Evolutionary conservation across 805 yeast genomes (phyloP).

Genomic region (Jamesozyma hellenica): DNA sequence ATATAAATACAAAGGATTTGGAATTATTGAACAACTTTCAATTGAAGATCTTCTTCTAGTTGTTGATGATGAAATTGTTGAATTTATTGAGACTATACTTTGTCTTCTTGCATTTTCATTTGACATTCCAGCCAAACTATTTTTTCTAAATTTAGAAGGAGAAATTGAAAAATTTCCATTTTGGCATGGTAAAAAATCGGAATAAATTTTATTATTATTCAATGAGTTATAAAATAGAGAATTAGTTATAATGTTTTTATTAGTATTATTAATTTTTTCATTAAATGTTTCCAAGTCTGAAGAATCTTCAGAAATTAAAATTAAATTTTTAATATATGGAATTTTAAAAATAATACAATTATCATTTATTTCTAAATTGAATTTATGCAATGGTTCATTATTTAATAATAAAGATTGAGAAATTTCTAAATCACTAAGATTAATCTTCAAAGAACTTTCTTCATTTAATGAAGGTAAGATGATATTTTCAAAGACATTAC

Average conservation of each 20-base stretch:
- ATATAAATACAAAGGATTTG: neutral
- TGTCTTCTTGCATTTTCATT: slow-evolving; percentile 15
- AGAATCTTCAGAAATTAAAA: slow-evolving; percentile 1
- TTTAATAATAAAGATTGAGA: slow-evolving; percentile 6
- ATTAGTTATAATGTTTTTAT: too few relatives aligned
- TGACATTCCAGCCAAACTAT: slow-evolving; percentile 17
- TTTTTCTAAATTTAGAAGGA: slow-evolving; percentile 18
- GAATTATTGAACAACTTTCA: slow-evolving; percentile 4
- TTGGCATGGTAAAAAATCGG: neutral
- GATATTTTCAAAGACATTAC: slow-evolving; percentile 12
- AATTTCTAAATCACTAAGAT: slow-evolving; percentile 8
- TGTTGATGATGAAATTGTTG: neutral
- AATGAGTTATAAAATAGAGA: too few relatives aligned
- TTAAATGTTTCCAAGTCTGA: neutral
- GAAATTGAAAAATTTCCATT: slow-evolving; percentile 10
- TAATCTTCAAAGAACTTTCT: slow-evolving; percentile 5
- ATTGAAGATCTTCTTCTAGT: slow-evolving; percentile 11
- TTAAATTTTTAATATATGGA: slow-evolving; percentile 7
- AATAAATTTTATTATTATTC: neutral
- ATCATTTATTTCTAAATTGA: slow-evolving; percentile 5
- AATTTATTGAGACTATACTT: slow-evolving; percentile 11
- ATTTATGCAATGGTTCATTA: neutral
- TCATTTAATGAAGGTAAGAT: slow-evolving; percentile 7
- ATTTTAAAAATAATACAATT: slow-evolving; percentile 7
- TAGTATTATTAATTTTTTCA: neutral